Conservation (phyloP, 1,284 basidiomycete genomes). For the Ceratobasidium sp. region DNA sequence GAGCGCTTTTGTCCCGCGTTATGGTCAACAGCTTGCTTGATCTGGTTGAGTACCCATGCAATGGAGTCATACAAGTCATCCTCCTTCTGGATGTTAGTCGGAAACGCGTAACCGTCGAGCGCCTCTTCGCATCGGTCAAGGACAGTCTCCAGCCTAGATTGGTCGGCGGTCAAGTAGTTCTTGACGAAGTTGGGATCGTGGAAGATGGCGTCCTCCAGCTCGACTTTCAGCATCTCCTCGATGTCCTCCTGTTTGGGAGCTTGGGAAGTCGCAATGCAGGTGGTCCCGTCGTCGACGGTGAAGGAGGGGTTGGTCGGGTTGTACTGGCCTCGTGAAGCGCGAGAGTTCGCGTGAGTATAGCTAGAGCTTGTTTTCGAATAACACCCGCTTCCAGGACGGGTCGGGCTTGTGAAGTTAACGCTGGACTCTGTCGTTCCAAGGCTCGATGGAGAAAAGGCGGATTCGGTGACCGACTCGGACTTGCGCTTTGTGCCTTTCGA, state of each 20-base stretch:
- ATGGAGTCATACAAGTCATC: neutral
- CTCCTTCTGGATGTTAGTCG: neutral
- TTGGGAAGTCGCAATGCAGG: neutral
- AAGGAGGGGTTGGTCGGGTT: no score
- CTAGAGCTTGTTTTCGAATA: no score
- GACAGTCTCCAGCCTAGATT: neutral
- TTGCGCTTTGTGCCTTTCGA: no score
- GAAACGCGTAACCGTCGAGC: neutral
- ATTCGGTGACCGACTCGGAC: no score
- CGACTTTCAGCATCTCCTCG: neutral
- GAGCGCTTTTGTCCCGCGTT: neutral
- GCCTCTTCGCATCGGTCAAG: neutral
- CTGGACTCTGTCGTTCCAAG: no score
- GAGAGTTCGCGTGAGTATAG: no score
- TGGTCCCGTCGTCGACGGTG: neutral
- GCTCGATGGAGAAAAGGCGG: no score
- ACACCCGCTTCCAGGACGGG: no score
- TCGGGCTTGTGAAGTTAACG: no score
- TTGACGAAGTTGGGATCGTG: constrained; percentile 9
- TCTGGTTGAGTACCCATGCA: constrained; percentile 3
- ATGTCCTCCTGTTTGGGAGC: neutral
- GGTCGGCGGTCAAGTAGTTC: no score
- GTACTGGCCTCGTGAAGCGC: no score
- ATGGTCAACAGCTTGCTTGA: constrained; percentile 6
- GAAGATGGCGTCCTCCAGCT: constrained; percentile 22